phyloP scores from a whole-genome alignment of 306 rosid species.

The Abrus precatorius region DNA sequence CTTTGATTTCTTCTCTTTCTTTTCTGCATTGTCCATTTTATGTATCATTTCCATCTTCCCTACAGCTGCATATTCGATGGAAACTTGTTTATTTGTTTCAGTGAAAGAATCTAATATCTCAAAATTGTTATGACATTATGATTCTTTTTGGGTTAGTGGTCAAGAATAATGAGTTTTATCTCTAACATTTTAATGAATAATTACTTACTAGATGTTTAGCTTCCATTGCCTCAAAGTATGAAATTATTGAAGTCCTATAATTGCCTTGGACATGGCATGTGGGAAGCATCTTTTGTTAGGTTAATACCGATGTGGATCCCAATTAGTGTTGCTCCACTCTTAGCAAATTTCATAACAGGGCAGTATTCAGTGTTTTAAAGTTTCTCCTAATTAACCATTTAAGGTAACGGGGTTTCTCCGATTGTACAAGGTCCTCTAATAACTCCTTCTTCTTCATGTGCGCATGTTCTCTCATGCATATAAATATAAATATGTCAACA shows the following conservation, averaged over 20 bases:
- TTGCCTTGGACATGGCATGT: constrained; percentile 36
- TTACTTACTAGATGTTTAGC: background rate
- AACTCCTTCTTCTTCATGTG: constrained; percentile 35
- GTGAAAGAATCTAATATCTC: constrained; percentile 15
- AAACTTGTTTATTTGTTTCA: background rate
- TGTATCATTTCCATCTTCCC: background rate
- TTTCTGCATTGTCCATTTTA: background rate
- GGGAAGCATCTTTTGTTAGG: constrained; percentile 35
- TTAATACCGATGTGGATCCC: constrained; percentile 38
- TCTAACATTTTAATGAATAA: background rate
- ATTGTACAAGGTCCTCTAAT: constrained; percentile 9
- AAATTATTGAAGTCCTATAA: constrained; percentile 28
- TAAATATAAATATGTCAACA: background rate
- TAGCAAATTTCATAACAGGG: constrained; percentile 22
- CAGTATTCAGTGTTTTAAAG: constrained; percentile 2
- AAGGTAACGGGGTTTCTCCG: constrained; percentile 30
- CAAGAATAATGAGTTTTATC: background rate
- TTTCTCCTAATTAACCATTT: constrained; percentile 35
- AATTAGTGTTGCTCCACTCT: constrained; percentile 47
- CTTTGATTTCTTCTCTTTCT: background rate
- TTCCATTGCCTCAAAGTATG: background rate
- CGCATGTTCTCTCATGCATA: background rate
- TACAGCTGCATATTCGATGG: background rate
- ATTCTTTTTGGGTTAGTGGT: background rate
- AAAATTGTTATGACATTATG: background rate